These are phyloP conservation scores for Globisporangium takayamanum DNA, from an alignment of 352 stramenopile genomes.

Conservation along the genomic window DNA sequence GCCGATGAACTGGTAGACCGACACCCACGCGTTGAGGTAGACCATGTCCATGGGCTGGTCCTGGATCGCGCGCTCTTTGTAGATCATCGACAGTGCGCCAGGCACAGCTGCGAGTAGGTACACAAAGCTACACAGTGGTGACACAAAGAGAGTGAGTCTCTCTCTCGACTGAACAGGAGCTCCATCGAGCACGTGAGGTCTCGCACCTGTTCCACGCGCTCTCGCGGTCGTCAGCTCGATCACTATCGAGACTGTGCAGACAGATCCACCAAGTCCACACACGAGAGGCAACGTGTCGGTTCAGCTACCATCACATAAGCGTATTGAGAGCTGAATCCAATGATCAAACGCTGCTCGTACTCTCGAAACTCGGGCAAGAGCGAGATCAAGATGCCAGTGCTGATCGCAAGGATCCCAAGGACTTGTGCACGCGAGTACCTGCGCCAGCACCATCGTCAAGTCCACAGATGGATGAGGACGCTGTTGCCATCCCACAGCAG, in stretches of 20 bases:
- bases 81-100: slow-evolving; percentile 77
- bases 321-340: background rate
- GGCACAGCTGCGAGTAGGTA: slow-evolving; percentile 75
- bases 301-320: background rate
- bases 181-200: background rate
- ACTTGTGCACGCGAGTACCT: slow-evolving; percentile 74
- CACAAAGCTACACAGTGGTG: slow-evolving; percentile 32
- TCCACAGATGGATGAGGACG: background rate
- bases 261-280: background rate
- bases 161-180: background rate
- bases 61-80: slow-evolving; percentile 79
- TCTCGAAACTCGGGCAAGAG: slow-evolving; percentile 72
- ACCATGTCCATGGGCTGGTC: slow-evolving; percentile 84
- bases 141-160: background rate
- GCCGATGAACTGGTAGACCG: slow-evolving; percentile 80
- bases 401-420: slow-evolving; percentile 64
- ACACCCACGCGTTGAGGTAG: slow-evolving; percentile 85
- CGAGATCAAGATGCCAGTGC: slow-evolving; percentile 58
- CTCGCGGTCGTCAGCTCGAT: slow-evolving; percentile 61
- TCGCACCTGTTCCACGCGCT: slow-evolving; percentile 74
- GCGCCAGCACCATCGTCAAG: background rate
- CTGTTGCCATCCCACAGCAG: too few relatives aligned
- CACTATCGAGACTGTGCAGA: slow-evolving; percentile 41
- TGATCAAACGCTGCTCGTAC: slow-evolving; percentile 23
- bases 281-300: background rate